Evolutionary conservation across 164 flowering plant genomes (phyloP), one percentile per base, ranked within the genome.

Genomic region (Paratinospora sagittata): DNA sequence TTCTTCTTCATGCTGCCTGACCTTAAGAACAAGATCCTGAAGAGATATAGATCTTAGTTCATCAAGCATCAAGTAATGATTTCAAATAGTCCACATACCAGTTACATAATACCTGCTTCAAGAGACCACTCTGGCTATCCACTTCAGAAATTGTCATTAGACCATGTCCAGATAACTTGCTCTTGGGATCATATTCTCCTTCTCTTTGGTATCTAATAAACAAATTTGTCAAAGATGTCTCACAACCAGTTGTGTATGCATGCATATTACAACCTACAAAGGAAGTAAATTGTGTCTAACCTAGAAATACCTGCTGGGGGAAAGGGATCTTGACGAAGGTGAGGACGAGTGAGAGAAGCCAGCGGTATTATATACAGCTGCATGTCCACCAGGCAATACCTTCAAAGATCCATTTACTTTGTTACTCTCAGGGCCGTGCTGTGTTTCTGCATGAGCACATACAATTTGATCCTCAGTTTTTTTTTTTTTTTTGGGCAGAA

Each of bases 1-100:
- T 80, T 96, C 99, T 75, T 93, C 91, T 75, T 96, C 98, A 67
- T 83, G 88, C 34, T 89, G 96, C 78, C 79, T 87, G 73, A 85
- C 74, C 80, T 89, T 88, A 63, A 79, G 72, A 82, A 73, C 62
- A 73, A 92, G 80, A 76, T 87, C 93, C 94, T 87, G 75, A 72
- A 11, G 13, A 72, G 17, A 77, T 27, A 65, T 41, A 68, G 27
- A 8, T 37, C 58, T 37, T 66, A 34, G 70, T 37, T 41, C 36
- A 67, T 45, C 63, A 55, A 37, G 3, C 11, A n/a, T 23, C 58
- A 43, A 6, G 52, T 8, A 41, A 66, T 37, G 27, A 37, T 39
- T 26, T 27, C 36, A 65, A n/a, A 39, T 19, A 3, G 7, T 26
- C n/a, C 33, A 64, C 33, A 47, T 24, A 73, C 26, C 34, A 39